These are phyloP conservation scores for Barnettozyma californica DNA, from an alignment of 805 yeast genomes.

Conservation along the genomic window DNA sequence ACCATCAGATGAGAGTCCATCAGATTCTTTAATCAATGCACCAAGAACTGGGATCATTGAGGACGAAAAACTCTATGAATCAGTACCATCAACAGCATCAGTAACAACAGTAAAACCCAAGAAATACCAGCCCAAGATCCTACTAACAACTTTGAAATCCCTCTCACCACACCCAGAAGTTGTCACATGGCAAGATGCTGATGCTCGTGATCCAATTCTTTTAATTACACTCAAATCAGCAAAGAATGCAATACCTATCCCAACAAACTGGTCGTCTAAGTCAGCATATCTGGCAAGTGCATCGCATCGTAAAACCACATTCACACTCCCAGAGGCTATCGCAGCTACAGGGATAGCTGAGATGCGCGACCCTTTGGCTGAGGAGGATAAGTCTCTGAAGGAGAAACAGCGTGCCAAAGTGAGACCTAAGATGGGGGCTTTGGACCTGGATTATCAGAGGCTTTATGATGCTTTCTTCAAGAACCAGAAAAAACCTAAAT, in stretches of 20 bases:
- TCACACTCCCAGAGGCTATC: constrained; percentile 73
- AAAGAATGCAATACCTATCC: constrained; percentile 70
- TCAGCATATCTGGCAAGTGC: constrained; percentile 61
- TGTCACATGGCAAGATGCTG: constrained; percentile 84
- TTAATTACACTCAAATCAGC: constrained; percentile 57
- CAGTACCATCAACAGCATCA: constrained; percentile 7
- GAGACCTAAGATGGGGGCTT: constrained; percentile 80
- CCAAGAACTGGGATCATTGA: neutral
- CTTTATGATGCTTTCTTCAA: constrained; percentile 85
- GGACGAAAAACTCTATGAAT: neutral
- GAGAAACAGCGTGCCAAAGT: constrained; percentile 78
- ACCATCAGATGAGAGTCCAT: neutral
- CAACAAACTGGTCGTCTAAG: constrained; percentile 78
- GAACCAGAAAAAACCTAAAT: constrained; percentile 65
- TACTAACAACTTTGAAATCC: constrained; percentile 65
- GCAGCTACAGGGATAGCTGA: constrained; percentile 79
- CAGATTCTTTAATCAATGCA: neutral
- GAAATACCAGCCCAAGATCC: constrained; percentile 53
- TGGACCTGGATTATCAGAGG: constrained; percentile 82
- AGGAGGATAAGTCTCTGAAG: constrained; percentile 50
- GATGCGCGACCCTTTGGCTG: constrained; percentile 59
- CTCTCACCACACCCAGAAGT: constrained; percentile 57
- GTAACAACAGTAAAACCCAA: constrained; percentile 37
- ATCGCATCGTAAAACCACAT: constrained; percentile 63
- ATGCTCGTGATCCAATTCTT: constrained; percentile 72